Conservation (phyloP, 202 grass and related monocot species). For the Schoenoplectus tabernaemontani region DNA sequence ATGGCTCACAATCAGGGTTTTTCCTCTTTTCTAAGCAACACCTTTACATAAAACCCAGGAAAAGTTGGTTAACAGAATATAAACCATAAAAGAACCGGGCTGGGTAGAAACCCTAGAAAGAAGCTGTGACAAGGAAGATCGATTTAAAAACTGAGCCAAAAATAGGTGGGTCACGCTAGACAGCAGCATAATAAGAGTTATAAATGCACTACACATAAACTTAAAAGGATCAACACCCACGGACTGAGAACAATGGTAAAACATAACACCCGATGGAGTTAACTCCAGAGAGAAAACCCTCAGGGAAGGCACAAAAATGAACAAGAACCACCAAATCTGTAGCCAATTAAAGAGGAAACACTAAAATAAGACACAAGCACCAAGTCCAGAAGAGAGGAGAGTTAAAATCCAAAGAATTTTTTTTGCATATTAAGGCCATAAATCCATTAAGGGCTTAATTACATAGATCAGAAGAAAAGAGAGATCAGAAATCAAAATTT, state of each 20-base stretch:
- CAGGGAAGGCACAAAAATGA: not conserved
- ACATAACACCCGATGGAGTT: not conserved
- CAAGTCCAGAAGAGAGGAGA: not conserved
- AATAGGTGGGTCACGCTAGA: not conserved
- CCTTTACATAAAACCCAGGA: not conserved
- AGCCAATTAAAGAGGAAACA: not conserved
- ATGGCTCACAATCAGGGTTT: not conserved
- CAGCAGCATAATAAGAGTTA: not conserved
- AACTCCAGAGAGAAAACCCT: conserved; percentile 3
- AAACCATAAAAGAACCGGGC: not conserved
- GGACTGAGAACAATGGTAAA: not conserved
- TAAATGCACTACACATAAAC: not conserved
- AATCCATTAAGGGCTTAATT: not conserved
- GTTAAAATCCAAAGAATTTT: not conserved
- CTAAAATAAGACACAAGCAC: not conserved
- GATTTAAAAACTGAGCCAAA: not conserved
- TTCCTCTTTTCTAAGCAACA: not conserved
- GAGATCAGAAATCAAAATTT: not conserved
- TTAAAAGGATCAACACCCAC: not conserved
- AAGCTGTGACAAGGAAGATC: not conserved
- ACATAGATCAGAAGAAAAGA: conserved; percentile 1
- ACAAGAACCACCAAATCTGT: not conserved
- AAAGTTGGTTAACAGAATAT: not conserved
- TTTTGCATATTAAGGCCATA: not conserved
- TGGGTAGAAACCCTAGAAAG: not conserved